Base-by-base conservation (phyloP, 495 filamentous ascomycete species). In the Aspergillus hancockii region DNA sequence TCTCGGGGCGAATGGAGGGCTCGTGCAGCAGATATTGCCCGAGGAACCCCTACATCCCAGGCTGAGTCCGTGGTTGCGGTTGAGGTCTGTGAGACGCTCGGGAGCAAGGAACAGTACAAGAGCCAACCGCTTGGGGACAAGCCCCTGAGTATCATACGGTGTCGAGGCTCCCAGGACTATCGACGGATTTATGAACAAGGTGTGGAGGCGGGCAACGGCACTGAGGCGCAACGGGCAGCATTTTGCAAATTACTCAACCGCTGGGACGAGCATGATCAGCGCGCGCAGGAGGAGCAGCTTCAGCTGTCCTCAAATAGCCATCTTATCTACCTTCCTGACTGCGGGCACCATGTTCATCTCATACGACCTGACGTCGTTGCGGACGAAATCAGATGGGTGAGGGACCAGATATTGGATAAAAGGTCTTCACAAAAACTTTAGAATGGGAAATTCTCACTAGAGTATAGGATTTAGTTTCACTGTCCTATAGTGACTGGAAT, bases 321-420 rank as follows among this genome's bases (percentile, higher is more conserved):
- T 45, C 71, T 75, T 21, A 67, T 78, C 19, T 63, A 75, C 38
- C 18, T 81, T 4, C 63, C 72, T 7, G 78, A 76, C 21, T 80
- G 76, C 61, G 80, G 80, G 19, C 81, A 84, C 63, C 67, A 82
- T 69, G 71, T 84, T 13, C 74, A 81, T 58, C 51, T 79, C 21
- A 61, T 76, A 7, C 69, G 75, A 8, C 80, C 79, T 32, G 80
- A 81, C 50, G 69, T 80, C 13, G 70, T 84, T 52, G 77, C 73
- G 0, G 61, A 62, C 21, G 78, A 79, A 63, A 71, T 82, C 8
- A 55, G 52, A 58, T 84, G 81, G 80, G 80, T 83, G 59, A 16
- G 73, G 53, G 67, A 70, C 38, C 67, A 67, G 49, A 55, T 68
- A 13, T 21, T 53, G 19, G 19, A 23, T 19, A 12, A 23, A 22